Base-by-base conservation (phyloP, 331 rosid species). In the Prunus yedoensis region DNA sequence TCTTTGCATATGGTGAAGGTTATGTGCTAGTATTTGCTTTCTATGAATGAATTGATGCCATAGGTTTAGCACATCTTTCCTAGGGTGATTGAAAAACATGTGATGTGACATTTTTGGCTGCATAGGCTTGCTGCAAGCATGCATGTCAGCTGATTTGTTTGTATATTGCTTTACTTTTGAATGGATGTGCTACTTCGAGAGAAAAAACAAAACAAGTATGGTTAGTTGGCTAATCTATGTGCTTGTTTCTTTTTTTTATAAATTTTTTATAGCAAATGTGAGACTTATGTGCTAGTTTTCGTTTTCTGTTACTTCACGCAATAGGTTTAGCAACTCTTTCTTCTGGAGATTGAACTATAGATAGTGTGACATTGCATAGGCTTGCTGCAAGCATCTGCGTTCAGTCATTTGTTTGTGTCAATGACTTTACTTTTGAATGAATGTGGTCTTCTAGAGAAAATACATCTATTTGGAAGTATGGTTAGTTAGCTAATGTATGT, bases 111-210 rank as follows among this genome's bases (percentile, higher is more conserved):
- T 18, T 51, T 51, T 27, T 53, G 6, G 54, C 50, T 3, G 63
- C 50, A 32, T 70, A n/a, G 4, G 63, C 17, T 50, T 67, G 66
- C 50, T 20, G 12, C 18, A 18, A 73, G 21, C 15, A 45, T 12
- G 3, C 52, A 17, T 70, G n/a, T n/a, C 63, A 30, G 10, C 46
- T 13, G 66, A 32, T 15, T 70, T 53, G 20, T 52, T 30, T 70
- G 50, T 35, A 3, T 77, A 28, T 70, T 38, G 43, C 76, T 79
- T 27, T 69, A 75, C 60, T 66, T 54, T 52, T 11, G 30, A 23
- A 70, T 15, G 71, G 32, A 6, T 66, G 70, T 79, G 74, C 46
- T 38, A 20, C 74, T 69, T 76, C 73, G 18, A 57, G 52, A 23
- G 54, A 38, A 71, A 46, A 17, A 9, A 62, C 68, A 30, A 30